Evolutionary conservation across 192 early-diverging fungal species (phyloP), one percentile per base, ranked within the genome.

Genomic region (Coemansia sp.): DNA sequence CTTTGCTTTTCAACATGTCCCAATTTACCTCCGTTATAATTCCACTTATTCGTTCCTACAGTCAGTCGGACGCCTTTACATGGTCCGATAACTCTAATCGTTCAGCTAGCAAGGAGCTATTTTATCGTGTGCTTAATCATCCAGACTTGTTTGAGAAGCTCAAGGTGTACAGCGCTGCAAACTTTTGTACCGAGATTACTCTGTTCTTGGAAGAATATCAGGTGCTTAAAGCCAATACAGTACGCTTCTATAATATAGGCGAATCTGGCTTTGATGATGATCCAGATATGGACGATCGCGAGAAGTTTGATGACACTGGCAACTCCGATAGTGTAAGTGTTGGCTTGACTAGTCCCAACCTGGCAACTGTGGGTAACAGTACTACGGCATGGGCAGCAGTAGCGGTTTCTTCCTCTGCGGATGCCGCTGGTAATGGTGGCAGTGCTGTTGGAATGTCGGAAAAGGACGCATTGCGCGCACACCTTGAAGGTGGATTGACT

Each of bases 141-240:
- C 78, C 78, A 9, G 78, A 80, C 33, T 52, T 81, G 75, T 81
- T 84, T 53, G 72, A 74, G 31, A 61, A 75, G 59, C 72, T 81
- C 42, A 76, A 78, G 59, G 67, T 80, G 24, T 81, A 78, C 51
- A 75, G 72, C 33, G 79, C 79, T 0, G 75, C 83, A 32, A 76
- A 84, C 67, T 82, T 81, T 66, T 82, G 78, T 32, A 74, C 79
- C 1, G 78, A 82, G 42, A 70, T 84, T 53, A 78, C 79, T 20
- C 57, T 82, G 61, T 84, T 84, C 58, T 61, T 84, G 7, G 83
- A 84, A 51, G 79, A 84, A 64, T 84, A 84, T 66, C 78, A 82
- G 39, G 70, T 75, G 53, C 83, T 84, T 54, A 84, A 84, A 60
- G 75, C 75, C 50, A 78, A 75, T 53, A 77, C 80, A 8, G 76